Evolutionary conservation across 2,329 filamentous ascomycete species (phyloP), one percentile per base, ranked within the genome.

Genomic region (Claviceps sp.): DNA sequence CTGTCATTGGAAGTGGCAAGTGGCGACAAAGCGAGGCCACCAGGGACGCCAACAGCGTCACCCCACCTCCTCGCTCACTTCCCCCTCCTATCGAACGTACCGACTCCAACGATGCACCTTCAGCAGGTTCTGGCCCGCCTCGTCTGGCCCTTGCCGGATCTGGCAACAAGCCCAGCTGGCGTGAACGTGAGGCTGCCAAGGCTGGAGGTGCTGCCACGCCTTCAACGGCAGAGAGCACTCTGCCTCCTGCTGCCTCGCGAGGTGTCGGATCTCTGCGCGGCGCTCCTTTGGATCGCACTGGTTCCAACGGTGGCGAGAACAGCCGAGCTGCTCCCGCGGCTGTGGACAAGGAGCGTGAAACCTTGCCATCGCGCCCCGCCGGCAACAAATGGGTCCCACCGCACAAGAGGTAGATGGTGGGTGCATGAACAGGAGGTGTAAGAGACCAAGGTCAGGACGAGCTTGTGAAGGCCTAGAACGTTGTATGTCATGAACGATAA

Each of bases 121-220:
- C 64, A 38, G 54, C 64, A 37, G 53, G 60, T 59, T 60, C 69
- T 54, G 77, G 74, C 42, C 81, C 81, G 47, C 84, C 83, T 41
- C 77, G 74, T 56, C 73, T 89, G 56, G 67, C 73, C 50, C 76
- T 89, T 51, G 69, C 77, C 55, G 78, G 80, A 57, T 73, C 66
- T 63, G 77, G 79, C 59, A 73, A 65, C 64, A 84, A 81, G 70
- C 74, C 81, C 51, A 80, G 76, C 60, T 89, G 85, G 86, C 82
- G 85, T 66, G 85, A 89, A 37, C 82, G 84, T 61, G 78, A 88
- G 68, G 80, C 79, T 49, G 70, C 73, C 55, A 75, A 61, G 60
- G 64, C 70, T 39, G 60, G 63, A 10, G 62, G 59, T 14, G 61
- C 62, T n/a, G 61, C 62, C 16, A 60, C 60, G 13, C 56, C 60